Base-by-base conservation (phyloP, 2,329 filamentous ascomycete genomes). In the Cordyceps cicadae region DNA sequence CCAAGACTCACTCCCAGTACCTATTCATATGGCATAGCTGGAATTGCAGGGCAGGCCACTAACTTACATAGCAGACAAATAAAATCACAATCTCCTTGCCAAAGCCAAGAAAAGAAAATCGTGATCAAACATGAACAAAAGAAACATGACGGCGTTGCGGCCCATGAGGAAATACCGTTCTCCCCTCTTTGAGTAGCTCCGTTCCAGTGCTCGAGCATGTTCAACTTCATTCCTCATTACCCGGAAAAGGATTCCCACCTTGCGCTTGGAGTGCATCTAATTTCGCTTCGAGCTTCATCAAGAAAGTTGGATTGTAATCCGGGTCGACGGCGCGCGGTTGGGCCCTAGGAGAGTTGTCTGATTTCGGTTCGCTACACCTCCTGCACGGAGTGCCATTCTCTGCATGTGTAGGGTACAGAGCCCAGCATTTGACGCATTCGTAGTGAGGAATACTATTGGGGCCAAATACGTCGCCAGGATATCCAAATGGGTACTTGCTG, bases 401-500 rank as follows among this genome's bases (percentile, higher is more conserved):
- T 2, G 81, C 77, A 24, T 76, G 71, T 1, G 74, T 69, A 0
- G 79, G 78, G 70, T 84, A 88, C 46, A 83, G 76, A 19, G 79
- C 78, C 68, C 79, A 78, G 75, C 88, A 92, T 58, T 79, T 75
- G 65, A 86, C 81, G 71, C 88, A 91, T 37, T 77, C 77, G 69
- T 82, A 82, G 57, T 82, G 76, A 26, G 80, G 79, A 41, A 79
- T 74, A 62, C 80, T 78, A 62, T 74, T 79, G 3, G 74, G 72
- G 2, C 81, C 81, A 56, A 81, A 83, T 41, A 75, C 80, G 66
- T 90, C 87, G 48, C 87, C 85, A 5, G 86, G 87, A 70, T 89
- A 89, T 49, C 86, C 87, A 64, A 84, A 81, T 0, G 86, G 86
- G 70, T 87, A 89, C 68, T 87, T 88, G 67, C 83, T 79, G 68